Conservation (phyloP, 176 grass and related monocot genomes). For the Oryza glumipatula region DNA sequence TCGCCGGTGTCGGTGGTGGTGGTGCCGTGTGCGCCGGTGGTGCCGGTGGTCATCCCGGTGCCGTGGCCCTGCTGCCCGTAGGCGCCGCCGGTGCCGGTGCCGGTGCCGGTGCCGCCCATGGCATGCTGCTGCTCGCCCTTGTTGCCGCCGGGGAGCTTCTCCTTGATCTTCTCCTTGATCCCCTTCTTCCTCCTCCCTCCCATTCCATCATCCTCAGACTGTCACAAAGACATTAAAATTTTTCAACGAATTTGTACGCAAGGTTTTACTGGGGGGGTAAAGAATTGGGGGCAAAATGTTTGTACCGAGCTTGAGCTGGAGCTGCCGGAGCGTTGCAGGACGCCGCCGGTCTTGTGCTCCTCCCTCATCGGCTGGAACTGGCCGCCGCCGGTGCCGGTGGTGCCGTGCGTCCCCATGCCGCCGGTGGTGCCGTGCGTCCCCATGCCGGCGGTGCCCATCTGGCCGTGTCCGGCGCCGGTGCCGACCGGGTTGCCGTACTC, state of each 20-base stretch:
- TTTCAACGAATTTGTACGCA: background rate
- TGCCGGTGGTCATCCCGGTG: constrained; percentile 22
- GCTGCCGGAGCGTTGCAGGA: constrained; percentile 60
- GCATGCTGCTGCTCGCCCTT: constrained; percentile 17
- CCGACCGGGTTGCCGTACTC: constrained; percentile 50
- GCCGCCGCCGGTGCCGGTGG: background rate
- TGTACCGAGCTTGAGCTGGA: constrained; percentile 71
- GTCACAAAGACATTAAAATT: background rate
- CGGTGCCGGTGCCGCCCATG: background rate
- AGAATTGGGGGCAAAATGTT: too few relatives aligned
- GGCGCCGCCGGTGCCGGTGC: background rate
- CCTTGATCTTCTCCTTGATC: constrained; percentile 72
- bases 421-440: background rate
- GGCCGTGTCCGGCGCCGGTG: constrained; percentile 10
- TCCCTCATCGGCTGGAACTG: constrained; percentile 48
- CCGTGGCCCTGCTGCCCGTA: constrained; percentile 32
- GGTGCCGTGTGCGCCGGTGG: background rate
- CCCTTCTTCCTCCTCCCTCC: constrained; percentile 72
- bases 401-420: background rate
- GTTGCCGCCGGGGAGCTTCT: constrained; percentile 57
- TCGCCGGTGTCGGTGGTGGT: constrained; percentile 23
- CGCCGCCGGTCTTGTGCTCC: constrained; percentile 42
- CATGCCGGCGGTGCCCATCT: background rate
- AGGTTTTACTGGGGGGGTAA: too few relatives aligned
- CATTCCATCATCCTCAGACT: constrained; percentile 62